Percentiles rank a stretch among this genome's conserved stretches.
These are phyloP conservation scores for Podospora anserina DNA, from an alignment of 495 filamentous ascomycete species.

Conservation along the genomic window DNA sequence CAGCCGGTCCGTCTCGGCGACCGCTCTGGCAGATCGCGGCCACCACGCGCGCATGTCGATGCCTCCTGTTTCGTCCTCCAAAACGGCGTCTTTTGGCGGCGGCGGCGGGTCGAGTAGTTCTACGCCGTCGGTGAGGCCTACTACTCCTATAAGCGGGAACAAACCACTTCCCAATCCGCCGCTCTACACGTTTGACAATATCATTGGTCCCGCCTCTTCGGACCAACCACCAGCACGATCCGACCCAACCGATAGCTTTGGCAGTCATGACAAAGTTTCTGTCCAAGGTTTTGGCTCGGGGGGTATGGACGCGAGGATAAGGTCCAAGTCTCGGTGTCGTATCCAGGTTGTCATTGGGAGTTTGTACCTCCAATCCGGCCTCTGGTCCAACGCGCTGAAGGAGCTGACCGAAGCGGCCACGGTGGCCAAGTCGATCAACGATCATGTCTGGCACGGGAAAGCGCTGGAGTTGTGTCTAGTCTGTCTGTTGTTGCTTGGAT, in stretches of 20 bases:
- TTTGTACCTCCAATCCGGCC: slow-evolving; percentile 80
- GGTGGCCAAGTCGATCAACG: slow-evolving; percentile 73
- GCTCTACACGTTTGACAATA: slow-evolving; percentile 71
- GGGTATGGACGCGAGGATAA: slow-evolving; percentile 66
- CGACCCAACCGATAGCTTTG: slow-evolving; percentile 35
- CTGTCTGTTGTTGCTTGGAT: slow-evolving; percentile 77
- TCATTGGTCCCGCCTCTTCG: slow-evolving; percentile 45
- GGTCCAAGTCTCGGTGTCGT: slow-evolving; percentile 79
- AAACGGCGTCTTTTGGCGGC: slow-evolving; percentile 28
- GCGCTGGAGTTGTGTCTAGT: slow-evolving; percentile 83
- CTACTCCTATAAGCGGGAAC: slow-evolving; percentile 41
- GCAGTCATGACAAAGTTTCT: slow-evolving; percentile 67
- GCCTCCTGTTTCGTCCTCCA: slow-evolving; percentile 50
- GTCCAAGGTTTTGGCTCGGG: slow-evolving; percentile 79
- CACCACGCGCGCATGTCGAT: slow-evolving; percentile 71
- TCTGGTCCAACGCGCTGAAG: slow-evolving; percentile 84
- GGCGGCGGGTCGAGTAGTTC: slow-evolving; percentile 36
- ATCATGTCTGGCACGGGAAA: slow-evolving; percentile 96
- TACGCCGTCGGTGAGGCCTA: slow-evolving; percentile 52
- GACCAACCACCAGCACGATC: slow-evolving; percentile 35
- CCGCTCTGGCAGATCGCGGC: slow-evolving; percentile 43
- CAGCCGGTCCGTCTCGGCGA: slow-evolving; percentile 49
- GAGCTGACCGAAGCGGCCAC: slow-evolving; percentile 78
- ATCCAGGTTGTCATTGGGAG: slow-evolving; percentile 78
- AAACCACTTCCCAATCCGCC: slow-evolving; percentile 50